Evolutionary conservation across 176 grass and related monocot genomes (phyloP).

Genomic region (Eleusine indica): DNA sequence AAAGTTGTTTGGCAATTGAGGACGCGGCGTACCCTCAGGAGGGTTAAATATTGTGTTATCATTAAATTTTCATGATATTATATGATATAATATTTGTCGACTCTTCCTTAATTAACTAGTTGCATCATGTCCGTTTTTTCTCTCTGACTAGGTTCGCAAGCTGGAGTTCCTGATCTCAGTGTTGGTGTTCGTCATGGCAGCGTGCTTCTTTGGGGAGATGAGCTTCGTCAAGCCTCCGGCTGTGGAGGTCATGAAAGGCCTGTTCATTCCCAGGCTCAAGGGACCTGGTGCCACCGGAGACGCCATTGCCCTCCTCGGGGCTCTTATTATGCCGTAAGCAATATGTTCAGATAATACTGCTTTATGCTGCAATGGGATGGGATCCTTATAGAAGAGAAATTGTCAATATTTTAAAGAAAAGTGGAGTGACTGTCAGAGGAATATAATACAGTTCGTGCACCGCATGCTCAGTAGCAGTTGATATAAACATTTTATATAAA

Average conservation of each 20-base stretch:
- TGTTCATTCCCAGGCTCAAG: conserved; percentile 72
- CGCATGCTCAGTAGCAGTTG: no score
- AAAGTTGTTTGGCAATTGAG: background rate
- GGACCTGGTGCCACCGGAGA: conserved; percentile 63
- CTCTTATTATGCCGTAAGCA: conserved; percentile 91
- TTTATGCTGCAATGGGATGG: background rate
- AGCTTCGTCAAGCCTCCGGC: conserved; percentile 79
- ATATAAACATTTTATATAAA: background rate
- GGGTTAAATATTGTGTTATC: background rate
- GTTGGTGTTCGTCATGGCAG: conserved; percentile 78
- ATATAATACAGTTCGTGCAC: no score
- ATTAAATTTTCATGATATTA: background rate
- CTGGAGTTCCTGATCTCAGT: conserved; percentile 62
- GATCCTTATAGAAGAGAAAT: background rate
- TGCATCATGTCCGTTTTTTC: background rate
- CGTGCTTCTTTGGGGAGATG: conserved; percentile 80
- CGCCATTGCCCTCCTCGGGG: conserved; percentile 83
- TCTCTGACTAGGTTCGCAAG: conserved; percentile 48
- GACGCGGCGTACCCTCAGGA: background rate
- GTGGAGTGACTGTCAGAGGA: background rate
- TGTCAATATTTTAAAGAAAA: background rate
- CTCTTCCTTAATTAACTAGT: background rate
- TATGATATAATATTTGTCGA: background rate
- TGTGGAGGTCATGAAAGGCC: conserved; percentile 66
- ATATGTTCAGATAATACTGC: background rate